phyloP scores from a whole-genome alignment of 2,329 filamentous ascomycete species.

The Alternaria consortialis region DNA sequence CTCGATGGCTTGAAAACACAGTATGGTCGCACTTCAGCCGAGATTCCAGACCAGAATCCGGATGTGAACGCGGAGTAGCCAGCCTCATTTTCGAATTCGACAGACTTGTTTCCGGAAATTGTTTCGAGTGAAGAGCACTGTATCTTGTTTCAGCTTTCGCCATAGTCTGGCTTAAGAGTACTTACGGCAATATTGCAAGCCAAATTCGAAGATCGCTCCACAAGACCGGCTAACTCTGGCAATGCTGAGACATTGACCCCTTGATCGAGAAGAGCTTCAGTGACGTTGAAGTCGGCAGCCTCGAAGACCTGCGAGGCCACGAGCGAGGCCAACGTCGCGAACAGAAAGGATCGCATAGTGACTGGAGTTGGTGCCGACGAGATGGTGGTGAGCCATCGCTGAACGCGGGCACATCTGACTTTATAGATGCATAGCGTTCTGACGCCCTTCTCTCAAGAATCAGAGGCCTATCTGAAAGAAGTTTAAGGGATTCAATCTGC shows the following conservation, averaged over 20 bases:
- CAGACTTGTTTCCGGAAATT: constrained; percentile 25
- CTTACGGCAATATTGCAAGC: constrained; percentile 26
- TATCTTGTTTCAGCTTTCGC: rapidly evolving
- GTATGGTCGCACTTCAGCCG: constrained; percentile 26
- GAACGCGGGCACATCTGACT: neutral
- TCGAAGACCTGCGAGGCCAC: constrained; percentile 7
- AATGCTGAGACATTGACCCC: constrained; percentile 21
- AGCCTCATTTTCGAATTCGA: constrained; percentile 9
- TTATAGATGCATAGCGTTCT: neutral
- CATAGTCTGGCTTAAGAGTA: neutral
- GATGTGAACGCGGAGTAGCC: constrained; percentile 23
- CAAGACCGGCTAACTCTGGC: constrained; percentile 12
- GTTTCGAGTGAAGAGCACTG: constrained; percentile 30
- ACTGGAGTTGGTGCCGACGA: neutral
- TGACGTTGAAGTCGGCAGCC: constrained; percentile 21
- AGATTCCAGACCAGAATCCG: constrained; percentile 35
- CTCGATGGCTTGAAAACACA: constrained; percentile 36
- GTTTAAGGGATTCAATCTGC: neutral
- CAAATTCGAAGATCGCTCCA: neutral
- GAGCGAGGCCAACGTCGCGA: neutral
- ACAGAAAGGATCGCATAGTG: neutral
- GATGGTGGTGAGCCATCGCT: neutral
- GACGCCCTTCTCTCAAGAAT: neutral
- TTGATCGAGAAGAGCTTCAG: constrained; percentile 21
- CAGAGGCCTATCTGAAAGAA: neutral